Conservation (phyloP, 2,329 filamentous ascomycete genomes). For the Epichloe sp. region DNA sequence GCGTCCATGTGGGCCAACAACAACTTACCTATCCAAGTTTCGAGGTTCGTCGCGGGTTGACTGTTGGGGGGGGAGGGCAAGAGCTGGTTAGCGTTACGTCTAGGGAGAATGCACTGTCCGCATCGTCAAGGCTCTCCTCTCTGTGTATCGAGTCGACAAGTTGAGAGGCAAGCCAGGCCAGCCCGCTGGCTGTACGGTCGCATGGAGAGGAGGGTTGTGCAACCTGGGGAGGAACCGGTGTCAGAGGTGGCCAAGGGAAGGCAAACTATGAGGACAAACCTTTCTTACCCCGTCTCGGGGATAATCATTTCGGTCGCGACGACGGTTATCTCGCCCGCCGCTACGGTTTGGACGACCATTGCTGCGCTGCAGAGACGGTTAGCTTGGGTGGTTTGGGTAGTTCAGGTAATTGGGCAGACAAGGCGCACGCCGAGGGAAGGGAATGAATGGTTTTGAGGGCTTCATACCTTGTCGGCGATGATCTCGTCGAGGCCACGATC, state of each 20-base stretch:
- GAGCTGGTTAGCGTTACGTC: constrained; percentile 16
- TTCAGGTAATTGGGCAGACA: background rate
- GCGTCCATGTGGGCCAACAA: constrained; percentile 6
- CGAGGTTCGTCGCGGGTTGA: constrained; percentile 48
- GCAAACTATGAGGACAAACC: constrained; percentile 35
- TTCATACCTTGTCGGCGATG: constrained; percentile 34
- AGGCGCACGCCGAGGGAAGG: background rate
- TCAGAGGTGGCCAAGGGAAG: background rate
- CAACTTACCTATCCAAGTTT: constrained; percentile 55
- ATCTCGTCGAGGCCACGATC: constrained; percentile 45
- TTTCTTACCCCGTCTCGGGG: constrained; percentile 85
- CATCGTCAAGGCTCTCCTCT: constrained; percentile 17
- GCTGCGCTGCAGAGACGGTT: constrained; percentile 13
- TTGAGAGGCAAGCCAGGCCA: constrained; percentile 17
- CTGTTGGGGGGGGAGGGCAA: constrained; percentile 32
- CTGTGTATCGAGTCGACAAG: constrained; percentile 17
- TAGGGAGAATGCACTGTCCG: constrained; percentile 19
- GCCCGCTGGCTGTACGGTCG: constrained; percentile 14
- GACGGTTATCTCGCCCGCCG: constrained; percentile 21
- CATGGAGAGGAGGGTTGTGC: constrained; percentile 18
- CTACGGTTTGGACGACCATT: constrained; percentile 24
- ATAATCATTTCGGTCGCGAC: constrained; percentile 30
- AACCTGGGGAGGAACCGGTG: constrained; percentile 16
- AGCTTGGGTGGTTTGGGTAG: background rate
- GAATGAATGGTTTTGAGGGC: background rate